Base-by-base conservation (phyloP, 1,139 yeast genomes). In the Zygosaccharomyces pseudobailii region DNA sequence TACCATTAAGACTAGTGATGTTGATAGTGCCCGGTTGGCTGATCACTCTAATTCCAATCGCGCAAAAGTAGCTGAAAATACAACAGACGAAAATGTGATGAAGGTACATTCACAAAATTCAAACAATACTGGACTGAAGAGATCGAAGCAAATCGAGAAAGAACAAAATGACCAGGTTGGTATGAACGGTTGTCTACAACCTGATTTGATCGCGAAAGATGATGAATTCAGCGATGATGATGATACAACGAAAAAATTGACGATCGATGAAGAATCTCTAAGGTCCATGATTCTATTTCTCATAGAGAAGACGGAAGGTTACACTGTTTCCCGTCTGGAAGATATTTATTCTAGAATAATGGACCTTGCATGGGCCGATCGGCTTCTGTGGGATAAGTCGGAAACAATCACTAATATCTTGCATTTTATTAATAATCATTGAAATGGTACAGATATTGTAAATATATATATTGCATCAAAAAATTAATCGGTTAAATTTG, bases 331-430 rank as follows among this genome's bases (percentile, higher is more conserved):
- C 49, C 72, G 75, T 50, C 71, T 92, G 34, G 97, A 92, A 66
- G 78, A 78, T 41, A 67, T 84, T 10, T 84, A 84, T 71, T 82
- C 97, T 4, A 73, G 75, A 40, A 65, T 89, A 42, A 80, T 87
- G 71, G 92, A 86, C 44, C 72, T 82, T 10, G 74, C 87, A 3
- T 92, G 97, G 96, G 68, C 71, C 8, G 78, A 79, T 53, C 74
- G 95, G 46, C 67, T 72, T 43, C 65, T 69, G 5, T 83, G 95
- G 87, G 80, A 89, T 61, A 82, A 89, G 56, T 69, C 75, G 10
- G 55, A 47, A 10, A 64, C 74, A 3, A 45, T 73, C 4, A 37
- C 43, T 10, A 50, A 49, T 28, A 45, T 55, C 13, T 40, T 43
- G 31, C 38, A 38, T 17, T 34, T 35, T 25, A 46, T 45, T 37